Percentiles rank a stretch among this genome's conserved stretches.
phyloP scores from a whole-genome alignment of 257 asterid species.

The Ocimum tenuiflorum region DNA sequence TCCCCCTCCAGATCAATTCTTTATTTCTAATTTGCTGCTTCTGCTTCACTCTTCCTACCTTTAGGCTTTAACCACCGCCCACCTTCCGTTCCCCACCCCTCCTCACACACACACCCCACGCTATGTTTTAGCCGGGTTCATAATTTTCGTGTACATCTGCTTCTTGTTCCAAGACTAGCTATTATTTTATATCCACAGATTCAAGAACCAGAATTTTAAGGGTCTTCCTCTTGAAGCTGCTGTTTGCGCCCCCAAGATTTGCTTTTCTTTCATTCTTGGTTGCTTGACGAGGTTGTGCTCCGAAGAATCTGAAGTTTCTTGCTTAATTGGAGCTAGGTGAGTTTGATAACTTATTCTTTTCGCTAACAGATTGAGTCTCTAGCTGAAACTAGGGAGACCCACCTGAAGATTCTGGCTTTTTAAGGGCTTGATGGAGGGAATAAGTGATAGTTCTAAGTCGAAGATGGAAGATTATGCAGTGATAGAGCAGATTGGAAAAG shows the following conservation, averaged over 20 bases:
- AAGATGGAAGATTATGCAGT: constrained; percentile 67
- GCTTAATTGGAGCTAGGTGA: constrained; percentile 27
- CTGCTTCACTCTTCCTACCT: constrained; percentile 22
- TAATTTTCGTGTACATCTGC: constrained; percentile 15
- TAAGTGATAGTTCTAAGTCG: constrained; percentile 37
- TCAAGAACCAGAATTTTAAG: constrained; percentile 11
- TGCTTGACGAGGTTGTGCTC: constrained; percentile 9
- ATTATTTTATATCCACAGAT: constrained; percentile 16
- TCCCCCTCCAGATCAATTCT: constrained; percentile 3
- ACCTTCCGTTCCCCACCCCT: background rate
- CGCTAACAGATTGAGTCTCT: constrained; percentile 16
- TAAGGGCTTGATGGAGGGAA: constrained; percentile 56
- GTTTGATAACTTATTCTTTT: constrained; percentile 6
- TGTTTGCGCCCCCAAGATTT: constrained; percentile 24
- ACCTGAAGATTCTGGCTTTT: constrained; percentile 20
- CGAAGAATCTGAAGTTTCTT: constrained; percentile 21
- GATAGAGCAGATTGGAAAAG: constrained; percentile 82
- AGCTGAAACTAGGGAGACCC: constrained; percentile 24
- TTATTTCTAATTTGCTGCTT: constrained; percentile 2
- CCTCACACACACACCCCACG: constrained; percentile 4
- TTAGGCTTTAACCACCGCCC: constrained; percentile 5
- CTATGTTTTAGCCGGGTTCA: constrained; percentile 13
- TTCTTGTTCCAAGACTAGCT: constrained; percentile 15
- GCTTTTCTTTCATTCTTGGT: constrained; percentile 11
- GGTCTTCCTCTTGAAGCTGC: constrained; percentile 27